phyloP scores from a whole-genome alignment of 1,139 yeast species.

The Sugiyamaella sp. region DNA sequence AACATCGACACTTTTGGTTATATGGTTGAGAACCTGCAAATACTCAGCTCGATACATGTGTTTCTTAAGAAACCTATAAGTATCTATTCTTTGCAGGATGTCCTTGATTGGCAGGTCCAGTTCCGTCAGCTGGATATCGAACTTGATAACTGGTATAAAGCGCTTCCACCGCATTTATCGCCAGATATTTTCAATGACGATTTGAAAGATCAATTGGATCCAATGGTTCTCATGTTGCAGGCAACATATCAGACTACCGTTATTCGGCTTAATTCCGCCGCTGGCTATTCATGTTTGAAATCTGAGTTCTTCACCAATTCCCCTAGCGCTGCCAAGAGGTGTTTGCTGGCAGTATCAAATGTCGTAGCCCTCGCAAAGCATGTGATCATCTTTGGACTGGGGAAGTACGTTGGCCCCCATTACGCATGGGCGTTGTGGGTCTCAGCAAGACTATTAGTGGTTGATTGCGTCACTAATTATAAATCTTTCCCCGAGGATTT shows the following conservation, averaged over 20 bases:
- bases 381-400: conserved; percentile 31
- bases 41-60: conserved; percentile 29
- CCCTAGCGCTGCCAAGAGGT: conserved; percentile 38
- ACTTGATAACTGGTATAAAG: conserved; percentile 31
- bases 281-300: conserved; percentile 42
- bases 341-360: conserved; percentile 35
- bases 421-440: conserved; percentile 46
- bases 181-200: conserved; percentile 14
- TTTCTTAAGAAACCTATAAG: conserved; percentile 31
- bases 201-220: conserved; percentile 17
- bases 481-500: conserved; percentile 35
- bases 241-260: conserved; percentile 41
- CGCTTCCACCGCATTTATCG: conserved; percentile 28
- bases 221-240: conserved; percentile 34
- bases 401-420: conserved; percentile 42
- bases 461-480: conserved; percentile 40
- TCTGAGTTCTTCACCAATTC: conserved; percentile 39
- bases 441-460: conserved; percentile 43
- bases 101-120: conserved; percentile 31
- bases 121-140: conserved; percentile 31
- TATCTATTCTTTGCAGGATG: conserved; percentile 28
- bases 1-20: conserved; percentile 29
- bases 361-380: conserved; percentile 34
- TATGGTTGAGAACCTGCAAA: conserved; percentile 27
- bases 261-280: conserved; percentile 41